Conservation (phyloP, 2,329 filamentous ascomycete genomes). For the Colletotrichum cordylinicola region DNA sequence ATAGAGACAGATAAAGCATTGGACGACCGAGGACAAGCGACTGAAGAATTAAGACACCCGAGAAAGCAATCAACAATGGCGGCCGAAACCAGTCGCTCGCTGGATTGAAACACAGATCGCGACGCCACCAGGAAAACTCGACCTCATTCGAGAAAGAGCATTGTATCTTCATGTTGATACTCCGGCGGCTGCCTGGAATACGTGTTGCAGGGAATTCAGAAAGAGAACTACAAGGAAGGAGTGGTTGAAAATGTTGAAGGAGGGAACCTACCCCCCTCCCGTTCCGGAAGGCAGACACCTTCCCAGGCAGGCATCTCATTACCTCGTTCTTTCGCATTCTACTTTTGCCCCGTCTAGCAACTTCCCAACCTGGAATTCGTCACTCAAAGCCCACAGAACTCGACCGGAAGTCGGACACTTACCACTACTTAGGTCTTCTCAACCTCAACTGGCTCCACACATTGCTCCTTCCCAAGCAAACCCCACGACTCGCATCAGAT, state of each 20-base stretch:
- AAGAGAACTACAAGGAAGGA: not conserved
- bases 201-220: not conserved
- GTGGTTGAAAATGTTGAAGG: not conserved
- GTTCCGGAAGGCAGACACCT: not conserved
- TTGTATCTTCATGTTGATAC: not conserved
- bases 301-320: not conserved
- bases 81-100: not conserved
- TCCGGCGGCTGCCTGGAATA: not conserved
- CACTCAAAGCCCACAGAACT: not conserved
- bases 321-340: not conserved
- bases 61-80: not conserved
- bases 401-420: not conserved
- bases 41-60: not conserved
- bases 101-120: not conserved
- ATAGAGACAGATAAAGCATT: not conserved
- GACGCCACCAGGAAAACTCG: not conserved
- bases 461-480: not conserved
- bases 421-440: not conserved
- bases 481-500: not conserved
- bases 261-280: not conserved
- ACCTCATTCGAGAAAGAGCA: not conserved
- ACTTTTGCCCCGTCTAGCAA: not conserved
- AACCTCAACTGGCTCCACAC: not conserved
- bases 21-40: not conserved
- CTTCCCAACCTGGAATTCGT: not conserved